Evolutionary conservation across 2,329 filamentous ascomycete genomes (phyloP).

Genomic region (Dactylonectria macrodidyma): DNA sequence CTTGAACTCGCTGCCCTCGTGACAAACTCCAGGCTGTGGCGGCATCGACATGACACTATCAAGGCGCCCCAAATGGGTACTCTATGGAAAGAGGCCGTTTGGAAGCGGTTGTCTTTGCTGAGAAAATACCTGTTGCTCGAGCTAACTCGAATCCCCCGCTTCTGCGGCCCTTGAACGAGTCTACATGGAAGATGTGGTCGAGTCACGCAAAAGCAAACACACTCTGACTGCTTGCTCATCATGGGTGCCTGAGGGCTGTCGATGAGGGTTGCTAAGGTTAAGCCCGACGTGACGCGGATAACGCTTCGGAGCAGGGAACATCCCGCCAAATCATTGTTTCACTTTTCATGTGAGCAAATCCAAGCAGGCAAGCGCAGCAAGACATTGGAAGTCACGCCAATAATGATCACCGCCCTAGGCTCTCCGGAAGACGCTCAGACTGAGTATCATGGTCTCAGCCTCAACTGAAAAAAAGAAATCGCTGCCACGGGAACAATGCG

Average conservation of each 20-base stretch:
- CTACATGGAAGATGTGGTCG: too few relatives aligned
- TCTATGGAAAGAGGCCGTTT: too few relatives aligned
- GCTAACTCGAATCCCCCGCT: too few relatives aligned
- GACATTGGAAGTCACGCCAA: background rate
- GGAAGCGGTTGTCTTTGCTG: too few relatives aligned
- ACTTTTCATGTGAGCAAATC: background rate
- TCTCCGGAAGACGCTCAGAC: background rate
- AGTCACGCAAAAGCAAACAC: too few relatives aligned
- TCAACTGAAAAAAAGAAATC: background rate
- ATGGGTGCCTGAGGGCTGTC: background rate
- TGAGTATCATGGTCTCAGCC: background rate
- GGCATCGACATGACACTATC: too few relatives aligned
- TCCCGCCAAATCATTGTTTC: background rate
- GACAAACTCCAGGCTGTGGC: background rate
- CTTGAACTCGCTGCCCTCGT: background rate
- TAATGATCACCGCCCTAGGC: background rate
- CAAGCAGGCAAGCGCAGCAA: background rate
- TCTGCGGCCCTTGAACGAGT: too few relatives aligned
- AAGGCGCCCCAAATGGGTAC: too few relatives aligned
- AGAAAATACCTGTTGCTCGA: too few relatives aligned
- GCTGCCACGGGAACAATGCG: background rate
- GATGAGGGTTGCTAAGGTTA: background rate
- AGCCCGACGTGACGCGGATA: conserved; percentile 21
- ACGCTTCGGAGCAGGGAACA: conserved; percentile 9
- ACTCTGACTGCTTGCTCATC: background rate